These are phyloP conservation scores for Strobilomyces confusus DNA, from an alignment of 768 basidiomycete genomes.

Conservation along the genomic window DNA sequence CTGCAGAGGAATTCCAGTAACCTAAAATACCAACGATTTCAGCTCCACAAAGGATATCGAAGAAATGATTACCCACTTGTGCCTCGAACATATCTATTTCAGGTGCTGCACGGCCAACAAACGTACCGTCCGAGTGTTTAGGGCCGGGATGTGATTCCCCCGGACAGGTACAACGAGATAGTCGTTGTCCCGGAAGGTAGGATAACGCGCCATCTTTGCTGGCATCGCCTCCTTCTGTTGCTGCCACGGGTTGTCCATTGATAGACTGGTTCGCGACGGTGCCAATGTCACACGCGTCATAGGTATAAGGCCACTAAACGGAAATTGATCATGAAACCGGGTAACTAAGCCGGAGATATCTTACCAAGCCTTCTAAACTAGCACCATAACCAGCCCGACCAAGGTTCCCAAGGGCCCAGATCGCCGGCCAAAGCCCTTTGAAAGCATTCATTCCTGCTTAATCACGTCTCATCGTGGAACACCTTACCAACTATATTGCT, in stretches of 20 bases:
- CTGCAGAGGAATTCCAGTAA: constrained; percentile 39
- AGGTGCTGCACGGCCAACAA: constrained; percentile 78
- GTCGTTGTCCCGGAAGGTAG: constrained; percentile 74
- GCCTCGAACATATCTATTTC: constrained; percentile 93
- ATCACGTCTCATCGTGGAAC: background rate
- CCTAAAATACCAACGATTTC: constrained; percentile 36
- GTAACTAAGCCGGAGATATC: constrained; percentile 6
- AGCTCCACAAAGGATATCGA: constrained; percentile 7
- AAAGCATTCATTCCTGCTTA: constrained; percentile 2
- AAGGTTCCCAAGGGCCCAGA: constrained; percentile 58
- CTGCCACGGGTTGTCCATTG: constrained; percentile 62
- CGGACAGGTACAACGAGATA: constrained; percentile 83
- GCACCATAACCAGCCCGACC: constrained; percentile 71
- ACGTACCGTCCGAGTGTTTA: constrained; percentile 64
- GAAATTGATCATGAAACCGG: background rate
- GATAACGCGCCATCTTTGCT: constrained; percentile 49
- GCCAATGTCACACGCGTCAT: constrained; percentile 78
- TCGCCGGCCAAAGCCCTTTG: constrained; percentile 47
- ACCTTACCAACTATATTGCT: constrained; percentile 54
- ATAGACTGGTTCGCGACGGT: constrained; percentile 78
- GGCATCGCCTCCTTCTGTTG: constrained; percentile 55
- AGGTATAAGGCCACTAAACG: constrained; percentile 61
- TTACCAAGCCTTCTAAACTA: constrained; percentile 48
- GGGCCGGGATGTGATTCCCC: constrained; percentile 86
- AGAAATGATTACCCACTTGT: constrained; percentile 35